Conservation (phyloP, 345 rosid species). For the Brassica juncea region DNA sequence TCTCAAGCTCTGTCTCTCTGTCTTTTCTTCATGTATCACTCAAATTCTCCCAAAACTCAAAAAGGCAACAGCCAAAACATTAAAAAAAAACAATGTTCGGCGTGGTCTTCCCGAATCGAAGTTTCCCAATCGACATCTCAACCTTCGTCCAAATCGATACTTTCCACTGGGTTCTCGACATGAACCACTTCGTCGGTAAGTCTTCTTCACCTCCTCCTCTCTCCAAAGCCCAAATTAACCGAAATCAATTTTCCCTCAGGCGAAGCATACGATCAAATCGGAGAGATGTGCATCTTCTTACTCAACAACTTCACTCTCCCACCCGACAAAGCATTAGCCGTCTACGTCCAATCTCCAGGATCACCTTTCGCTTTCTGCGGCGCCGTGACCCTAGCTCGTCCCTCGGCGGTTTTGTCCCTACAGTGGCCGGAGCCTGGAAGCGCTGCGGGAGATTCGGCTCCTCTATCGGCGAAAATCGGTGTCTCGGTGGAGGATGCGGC, state of each 20-base stretch:
- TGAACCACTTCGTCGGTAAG: conserved; percentile 91
- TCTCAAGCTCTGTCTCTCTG: no score
- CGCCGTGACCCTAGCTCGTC: conserved; percentile 74
- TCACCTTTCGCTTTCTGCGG: conserved; percentile 82
- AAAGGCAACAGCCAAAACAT: neutral
- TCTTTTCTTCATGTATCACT: no score
- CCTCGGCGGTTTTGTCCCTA: conserved; percentile 82
- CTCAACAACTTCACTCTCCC: conserved; percentile 78
- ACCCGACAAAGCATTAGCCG: conserved; percentile 87
- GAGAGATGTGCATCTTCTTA: conserved; percentile 84
- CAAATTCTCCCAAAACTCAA: neutral
- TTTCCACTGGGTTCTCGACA: conserved; percentile 94
- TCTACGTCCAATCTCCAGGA: conserved; percentile 89
- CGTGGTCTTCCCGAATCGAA: conserved; percentile 90
- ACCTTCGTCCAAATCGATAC: conserved; percentile 87
- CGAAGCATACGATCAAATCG: conserved; percentile 78
- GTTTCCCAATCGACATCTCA: conserved; percentile 93
- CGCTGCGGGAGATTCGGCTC: conserved; percentile 56
- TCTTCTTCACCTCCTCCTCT: neutral
- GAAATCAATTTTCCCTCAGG: conserved; percentile 38
- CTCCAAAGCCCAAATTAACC: neutral
- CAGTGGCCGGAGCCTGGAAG: conserved; percentile 88
- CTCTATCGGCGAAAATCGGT: conserved; percentile 81
- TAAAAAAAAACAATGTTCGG: conserved; percentile 61
- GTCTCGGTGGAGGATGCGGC: conserved; percentile 78